Percentiles rank a stretch among this genome's conserved stretches.
phyloP scores from a whole-genome alignment of 352 stramenopile genomes.

The Phytophthora boehmeriae region DNA sequence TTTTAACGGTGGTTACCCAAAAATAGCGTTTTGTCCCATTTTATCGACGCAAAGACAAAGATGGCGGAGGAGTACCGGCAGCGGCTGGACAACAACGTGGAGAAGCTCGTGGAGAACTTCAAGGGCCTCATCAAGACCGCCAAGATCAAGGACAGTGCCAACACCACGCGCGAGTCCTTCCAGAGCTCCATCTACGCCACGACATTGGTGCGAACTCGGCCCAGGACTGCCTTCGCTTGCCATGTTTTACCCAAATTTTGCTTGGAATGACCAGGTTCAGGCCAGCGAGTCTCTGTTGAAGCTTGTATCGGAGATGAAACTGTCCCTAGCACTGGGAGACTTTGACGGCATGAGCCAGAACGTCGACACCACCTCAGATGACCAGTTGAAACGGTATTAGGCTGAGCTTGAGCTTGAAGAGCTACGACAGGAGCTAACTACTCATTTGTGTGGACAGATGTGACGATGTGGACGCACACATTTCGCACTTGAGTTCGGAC shows the following conservation, averaged over 20 bases:
- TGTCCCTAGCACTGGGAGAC: constrained; percentile 76
- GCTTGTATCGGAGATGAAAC: constrained; percentile 83
- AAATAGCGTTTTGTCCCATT: neutral
- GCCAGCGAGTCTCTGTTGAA: constrained; percentile 83
- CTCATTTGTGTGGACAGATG: constrained; percentile 35
- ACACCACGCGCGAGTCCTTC: constrained; percentile 80
- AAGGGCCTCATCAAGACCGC: constrained; percentile 82
- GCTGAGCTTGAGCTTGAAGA: too few species aligned
- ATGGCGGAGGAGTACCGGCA: constrained; percentile 89
- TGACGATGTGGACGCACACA: constrained; percentile 81
- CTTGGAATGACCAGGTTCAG: constrained; percentile 43
- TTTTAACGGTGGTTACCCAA: constrained; percentile 24
- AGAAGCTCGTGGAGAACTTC: constrained; percentile 90
- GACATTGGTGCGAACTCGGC: constrained; percentile 54
- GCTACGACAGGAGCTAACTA: too few species aligned
- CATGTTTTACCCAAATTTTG: neutral
- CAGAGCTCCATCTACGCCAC: constrained; percentile 87
- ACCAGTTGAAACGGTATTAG: constrained; percentile 77
- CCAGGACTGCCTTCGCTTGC: neutral
- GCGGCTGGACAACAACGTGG: constrained; percentile 87
- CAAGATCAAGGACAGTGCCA: constrained; percentile 83
- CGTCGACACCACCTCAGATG: constrained; percentile 72
- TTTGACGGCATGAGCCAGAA: constrained; percentile 89
- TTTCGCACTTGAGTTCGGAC: constrained; percentile 79
- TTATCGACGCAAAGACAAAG: neutral